These are phyloP conservation scores for Phytopythium boreale DNA, from an alignment of 352 stramenopile species.

Conservation along the genomic window DNA sequence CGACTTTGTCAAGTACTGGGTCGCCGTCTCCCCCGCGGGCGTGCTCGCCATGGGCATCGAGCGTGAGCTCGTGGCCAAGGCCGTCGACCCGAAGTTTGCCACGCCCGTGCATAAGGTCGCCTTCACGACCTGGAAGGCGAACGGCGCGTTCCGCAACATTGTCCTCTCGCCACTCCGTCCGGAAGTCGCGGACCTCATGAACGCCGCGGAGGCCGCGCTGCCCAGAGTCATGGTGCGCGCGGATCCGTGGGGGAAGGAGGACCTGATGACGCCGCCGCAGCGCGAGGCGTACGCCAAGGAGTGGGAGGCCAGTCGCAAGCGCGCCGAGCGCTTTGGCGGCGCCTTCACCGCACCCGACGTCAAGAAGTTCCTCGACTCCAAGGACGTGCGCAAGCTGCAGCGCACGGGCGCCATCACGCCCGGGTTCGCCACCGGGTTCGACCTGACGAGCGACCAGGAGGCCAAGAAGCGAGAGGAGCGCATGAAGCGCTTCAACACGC, in stretches of 20 bases:
- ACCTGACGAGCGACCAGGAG: slow-evolving; percentile 64
- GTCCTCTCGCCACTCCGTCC: slow-evolving; percentile 26
- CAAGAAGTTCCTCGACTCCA: slow-evolving; percentile 79
- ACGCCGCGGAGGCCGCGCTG: slow-evolving; percentile 29
- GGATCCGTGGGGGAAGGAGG: slow-evolving; percentile 49
- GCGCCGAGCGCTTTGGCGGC: slow-evolving; percentile 64
- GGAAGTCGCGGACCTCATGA: slow-evolving; percentile 25
- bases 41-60: slow-evolving; percentile 60
- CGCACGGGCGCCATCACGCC: slow-evolving; percentile 56
- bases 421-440: slow-evolving; percentile 70
- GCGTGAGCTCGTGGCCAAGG: slow-evolving; percentile 53
- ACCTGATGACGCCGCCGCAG: slow-evolving; percentile 61
- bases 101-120: slow-evolving; percentile 38
- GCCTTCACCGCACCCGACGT: slow-evolving; percentile 55
- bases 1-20: slow-evolving; percentile 73
- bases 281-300: slow-evolving; percentile 44
- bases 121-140: slow-evolving; percentile 68
- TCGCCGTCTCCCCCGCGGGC: slow-evolving; percentile 37
- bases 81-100: slow-evolving; percentile 30
- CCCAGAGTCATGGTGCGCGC: slow-evolving; percentile 54
- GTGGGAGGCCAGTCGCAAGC: slow-evolving; percentile 38
- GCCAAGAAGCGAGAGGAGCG: slow-evolving; percentile 62
- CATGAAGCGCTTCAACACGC: slow-evolving; percentile 80
- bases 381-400: slow-evolving; percentile 72
- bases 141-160: slow-evolving; percentile 47